These are phyloP conservation scores for Teratosphaeria gauchensis DNA, from an alignment of 2,329 filamentous ascomycete genomes.

Conservation along the genomic window DNA sequence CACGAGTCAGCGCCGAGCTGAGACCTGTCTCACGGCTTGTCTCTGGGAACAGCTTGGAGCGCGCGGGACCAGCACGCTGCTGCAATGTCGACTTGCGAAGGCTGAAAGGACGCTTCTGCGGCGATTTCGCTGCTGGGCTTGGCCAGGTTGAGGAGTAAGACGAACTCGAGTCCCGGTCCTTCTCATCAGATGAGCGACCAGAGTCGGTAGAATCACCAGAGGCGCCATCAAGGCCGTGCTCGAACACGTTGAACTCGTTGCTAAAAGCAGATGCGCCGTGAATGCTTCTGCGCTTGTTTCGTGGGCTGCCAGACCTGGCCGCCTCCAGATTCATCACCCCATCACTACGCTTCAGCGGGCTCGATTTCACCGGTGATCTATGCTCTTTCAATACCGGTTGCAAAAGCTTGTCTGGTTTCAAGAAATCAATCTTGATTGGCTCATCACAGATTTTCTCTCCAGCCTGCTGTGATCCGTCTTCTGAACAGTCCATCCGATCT, in stretches of 20 bases:
- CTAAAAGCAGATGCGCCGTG: conserved; percentile 61
- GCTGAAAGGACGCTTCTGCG: conserved; percentile 24
- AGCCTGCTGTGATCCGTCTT: conserved; percentile 13
- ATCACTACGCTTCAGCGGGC: conserved; percentile 86
- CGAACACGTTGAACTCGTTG: conserved; percentile 66
- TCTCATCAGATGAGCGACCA: conserved; percentile 15
- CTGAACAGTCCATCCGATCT: conserved; percentile 23
- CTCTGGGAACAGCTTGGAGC: conserved; percentile 31
- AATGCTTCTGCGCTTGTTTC: conserved; percentile 74
- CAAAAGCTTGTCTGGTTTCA: conserved; percentile 36
- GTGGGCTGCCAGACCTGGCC: conserved; percentile 67
- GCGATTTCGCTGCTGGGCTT: conserved; percentile 16
- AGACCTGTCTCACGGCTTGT: conserved; percentile 14
- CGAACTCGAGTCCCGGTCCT: conserved; percentile 20
- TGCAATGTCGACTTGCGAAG: conserved; percentile 80
- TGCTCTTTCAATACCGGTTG: conserved; percentile 36
- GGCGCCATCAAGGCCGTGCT: conserved; percentile 37
- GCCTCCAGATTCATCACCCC: conserved; percentile 81
- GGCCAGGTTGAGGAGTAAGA: conserved; percentile 29
- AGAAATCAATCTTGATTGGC: conserved; percentile 40
- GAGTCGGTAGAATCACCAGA: conserved; percentile 16
- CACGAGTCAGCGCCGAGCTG: conserved; percentile 20
- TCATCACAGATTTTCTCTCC: conserved; percentile 28
- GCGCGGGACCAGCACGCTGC: conserved; percentile 56
- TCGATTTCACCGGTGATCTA: conserved; percentile 52